Conservation (phyloP, 2,329 filamentous ascomycete genomes). For the Aspergillus luchuensis region DNA sequence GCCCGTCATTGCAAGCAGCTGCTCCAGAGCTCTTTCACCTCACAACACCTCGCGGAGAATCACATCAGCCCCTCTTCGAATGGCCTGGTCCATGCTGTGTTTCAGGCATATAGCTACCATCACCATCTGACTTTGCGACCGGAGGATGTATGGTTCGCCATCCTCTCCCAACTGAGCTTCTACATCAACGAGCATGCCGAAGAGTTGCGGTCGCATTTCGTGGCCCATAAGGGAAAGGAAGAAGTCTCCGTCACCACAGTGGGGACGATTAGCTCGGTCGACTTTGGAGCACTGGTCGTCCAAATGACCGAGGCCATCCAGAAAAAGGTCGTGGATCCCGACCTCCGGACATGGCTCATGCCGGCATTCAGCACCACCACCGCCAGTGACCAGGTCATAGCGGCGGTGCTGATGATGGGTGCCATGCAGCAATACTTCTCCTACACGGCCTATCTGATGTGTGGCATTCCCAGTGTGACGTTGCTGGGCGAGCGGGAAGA, state of each 20-base stretch:
- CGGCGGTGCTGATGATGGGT: constrained; percentile 55
- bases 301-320: constrained; percentile 45
- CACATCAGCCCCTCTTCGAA: not conserved
- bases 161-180: constrained; percentile 52
- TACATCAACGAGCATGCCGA: constrained; percentile 53
- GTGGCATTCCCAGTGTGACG: constrained; percentile 57
- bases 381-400: constrained; percentile 45
- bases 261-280: constrained; percentile 10
- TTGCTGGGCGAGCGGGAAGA: constrained; percentile 52
- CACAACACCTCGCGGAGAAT: not conserved
- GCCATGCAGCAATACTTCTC: constrained; percentile 54
- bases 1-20: not conserved
- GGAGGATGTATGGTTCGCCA: constrained; percentile 58
- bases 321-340: constrained; percentile 45
- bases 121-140: constrained; percentile 53
- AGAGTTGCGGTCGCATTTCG: constrained; percentile 47
- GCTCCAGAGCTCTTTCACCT: not conserved
- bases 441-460: constrained; percentile 35
- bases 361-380: constrained; percentile 57
- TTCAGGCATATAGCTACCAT: constrained; percentile 28
- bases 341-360: constrained; percentile 52
- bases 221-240: constrained; percentile 47
- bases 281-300: constrained; percentile 33
- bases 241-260: constrained; percentile 37
- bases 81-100: constrained; percentile 17